Conservation (phyloP, 1,139 yeast genomes). For the Diutina scorzettiae region DNA sequence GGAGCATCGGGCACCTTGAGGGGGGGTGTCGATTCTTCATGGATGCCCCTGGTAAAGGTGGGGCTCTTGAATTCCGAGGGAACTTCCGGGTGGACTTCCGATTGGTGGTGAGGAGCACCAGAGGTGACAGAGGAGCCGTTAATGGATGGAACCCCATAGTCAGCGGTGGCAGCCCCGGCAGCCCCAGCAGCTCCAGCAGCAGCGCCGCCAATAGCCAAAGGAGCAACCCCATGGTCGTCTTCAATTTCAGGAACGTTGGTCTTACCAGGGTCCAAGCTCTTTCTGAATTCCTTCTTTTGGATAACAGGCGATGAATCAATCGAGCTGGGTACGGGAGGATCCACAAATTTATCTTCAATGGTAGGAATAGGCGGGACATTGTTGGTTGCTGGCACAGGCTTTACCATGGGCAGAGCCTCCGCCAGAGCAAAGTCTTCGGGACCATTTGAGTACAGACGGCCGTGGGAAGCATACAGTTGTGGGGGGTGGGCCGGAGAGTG, state of each 20-base stretch:
- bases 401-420: conserved; percentile 5
- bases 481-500: neutral
- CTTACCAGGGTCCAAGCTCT: conserved; percentile 2
- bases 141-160: neutral
- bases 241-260: neutral
- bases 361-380: neutral
- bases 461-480: conserved; percentile 13
- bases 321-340: neutral
- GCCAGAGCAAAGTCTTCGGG: conserved; percentile 19
- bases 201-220: neutral
- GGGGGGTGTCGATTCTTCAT: neutral
- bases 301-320: neutral
- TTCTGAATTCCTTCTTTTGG: neutral
- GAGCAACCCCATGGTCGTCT: neutral
- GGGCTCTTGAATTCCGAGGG: neutral
- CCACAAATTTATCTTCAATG: neutral
- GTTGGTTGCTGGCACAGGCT: neutral
- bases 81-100: neutral
- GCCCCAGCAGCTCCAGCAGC: neutral
- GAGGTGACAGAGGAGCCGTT: neutral
- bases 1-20: neutral
- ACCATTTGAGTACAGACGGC: conserved; percentile 29
- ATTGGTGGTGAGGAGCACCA: neutral
- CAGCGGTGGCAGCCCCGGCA: neutral
- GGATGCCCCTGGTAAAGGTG: neutral